Percentiles rank a stretch among this genome's conserved stretches.
phyloP scores from a whole-genome alignment of 352 stramenopile species.

The Pythium rhizo-oryzae region DNA sequence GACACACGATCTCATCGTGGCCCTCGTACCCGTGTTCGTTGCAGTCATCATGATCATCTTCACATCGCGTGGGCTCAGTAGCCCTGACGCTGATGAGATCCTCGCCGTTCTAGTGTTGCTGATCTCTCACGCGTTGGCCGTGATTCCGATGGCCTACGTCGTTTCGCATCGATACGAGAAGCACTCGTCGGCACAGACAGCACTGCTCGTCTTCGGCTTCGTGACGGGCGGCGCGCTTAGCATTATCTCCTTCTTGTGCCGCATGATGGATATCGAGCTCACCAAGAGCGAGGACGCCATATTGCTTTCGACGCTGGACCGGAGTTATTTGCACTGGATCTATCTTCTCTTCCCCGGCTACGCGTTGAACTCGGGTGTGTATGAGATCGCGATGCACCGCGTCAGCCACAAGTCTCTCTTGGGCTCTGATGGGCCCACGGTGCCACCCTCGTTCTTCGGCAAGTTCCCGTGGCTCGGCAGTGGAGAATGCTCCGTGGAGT shows the following conservation, averaged over 20 bases:
- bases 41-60: constrained; percentile 45
- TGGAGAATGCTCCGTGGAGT: not conserved
- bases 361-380: constrained; percentile 33
- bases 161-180: constrained; percentile 67
- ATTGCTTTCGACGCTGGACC: constrained; percentile 42
- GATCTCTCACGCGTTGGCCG: constrained; percentile 36
- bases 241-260: constrained; percentile 54
- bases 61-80: constrained; percentile 47
- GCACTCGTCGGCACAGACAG: constrained; percentile 60
- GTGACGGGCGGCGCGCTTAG: constrained; percentile 60
- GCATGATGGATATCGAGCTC: constrained; percentile 40
- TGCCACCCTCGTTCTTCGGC: not conserved
- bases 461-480: not conserved
- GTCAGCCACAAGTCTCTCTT: not conserved
- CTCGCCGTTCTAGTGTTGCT: constrained; percentile 43
- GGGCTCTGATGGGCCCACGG: not conserved
- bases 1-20: constrained; percentile 92
- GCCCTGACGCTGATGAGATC: constrained; percentile 46
- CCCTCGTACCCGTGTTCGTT: constrained; percentile 68
- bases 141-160: constrained; percentile 64
- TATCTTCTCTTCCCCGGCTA: constrained; percentile 65
- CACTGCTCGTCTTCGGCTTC: constrained; percentile 72
- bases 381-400: constrained; percentile 7
- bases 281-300: constrained; percentile 47
- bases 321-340: constrained; percentile 1